These are phyloP conservation scores for Cystobasidiaceae sp. DNA, from an alignment of 1,284 basidiomycete species.

Conservation along the genomic window DNA sequence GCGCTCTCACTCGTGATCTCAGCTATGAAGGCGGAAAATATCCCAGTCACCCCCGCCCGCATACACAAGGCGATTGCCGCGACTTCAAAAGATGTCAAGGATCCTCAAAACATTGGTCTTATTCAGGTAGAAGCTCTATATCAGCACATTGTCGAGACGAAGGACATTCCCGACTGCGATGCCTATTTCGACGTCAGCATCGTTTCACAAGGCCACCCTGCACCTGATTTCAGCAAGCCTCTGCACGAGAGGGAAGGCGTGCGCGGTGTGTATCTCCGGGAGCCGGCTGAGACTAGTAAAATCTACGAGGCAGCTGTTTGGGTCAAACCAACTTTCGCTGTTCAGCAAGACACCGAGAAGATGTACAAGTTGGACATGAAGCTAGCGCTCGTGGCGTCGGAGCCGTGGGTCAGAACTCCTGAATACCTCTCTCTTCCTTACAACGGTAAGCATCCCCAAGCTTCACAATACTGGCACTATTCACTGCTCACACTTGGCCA, in stretches of 20 bases:
- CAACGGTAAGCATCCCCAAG: no score
- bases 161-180: constrained; percentile 43
- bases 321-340: constrained; percentile 43
- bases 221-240: constrained; percentile 19
- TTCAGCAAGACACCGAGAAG: constrained; percentile 42
- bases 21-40: constrained; percentile 44
- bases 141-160: constrained; percentile 44
- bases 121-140: constrained; percentile 45
- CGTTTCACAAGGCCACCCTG: constrained; percentile 42
- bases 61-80: constrained; percentile 45
- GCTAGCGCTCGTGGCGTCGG: constrained; percentile 39
- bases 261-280: constrained; percentile 47
- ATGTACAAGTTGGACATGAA: constrained; percentile 44
- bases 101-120: constrained; percentile 45
- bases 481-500: neutral
- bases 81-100: constrained; percentile 45
- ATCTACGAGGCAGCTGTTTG: constrained; percentile 43
- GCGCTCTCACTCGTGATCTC: constrained; percentile 45
- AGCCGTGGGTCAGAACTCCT: constrained; percentile 44
- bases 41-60: constrained; percentile 44
- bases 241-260: constrained; percentile 30
- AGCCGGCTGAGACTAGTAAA: constrained; percentile 41
- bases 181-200: constrained; percentile 44
- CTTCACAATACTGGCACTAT: neutral
- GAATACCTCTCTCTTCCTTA: constrained; percentile 44